Conservation (phyloP, 1,139 yeast genomes). For the Lodderomyces parapsilosis region DNA sequence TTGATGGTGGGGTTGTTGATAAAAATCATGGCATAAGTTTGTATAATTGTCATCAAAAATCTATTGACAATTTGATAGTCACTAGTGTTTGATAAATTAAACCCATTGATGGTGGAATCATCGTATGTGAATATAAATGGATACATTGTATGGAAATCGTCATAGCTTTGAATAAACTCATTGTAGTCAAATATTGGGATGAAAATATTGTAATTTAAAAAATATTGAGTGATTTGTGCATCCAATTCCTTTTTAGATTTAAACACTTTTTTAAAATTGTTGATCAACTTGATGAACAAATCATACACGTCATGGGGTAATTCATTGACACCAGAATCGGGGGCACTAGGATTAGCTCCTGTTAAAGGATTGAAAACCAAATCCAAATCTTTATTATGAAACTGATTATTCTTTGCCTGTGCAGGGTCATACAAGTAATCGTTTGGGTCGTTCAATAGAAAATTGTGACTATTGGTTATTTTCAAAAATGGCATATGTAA, state of each 20-base stretch:
- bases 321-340: slow-evolving; percentile 16
- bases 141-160: slow-evolving; percentile 56
- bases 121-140: slow-evolving; percentile 52
- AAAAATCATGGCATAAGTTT: slow-evolving; percentile 47
- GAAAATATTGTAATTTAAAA: slow-evolving; percentile 55
- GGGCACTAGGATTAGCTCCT: slow-evolving; percentile 15
- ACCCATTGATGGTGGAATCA: slow-evolving; percentile 50
- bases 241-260: slow-evolving; percentile 48
- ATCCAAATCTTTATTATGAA: slow-evolving; percentile 42
- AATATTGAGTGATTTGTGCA: slow-evolving; percentile 51
- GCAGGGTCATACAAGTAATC: slow-evolving; percentile 46
- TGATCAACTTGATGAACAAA: slow-evolving; percentile 44
- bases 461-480: slow-evolving; percentile 48
- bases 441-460: slow-evolving; percentile 43
- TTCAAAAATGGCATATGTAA: slow-evolving; percentile 47
- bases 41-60: slow-evolving; percentile 46
- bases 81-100: slow-evolving; percentile 45
- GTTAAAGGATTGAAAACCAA: slow-evolving; percentile 46
- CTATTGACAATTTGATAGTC: slow-evolving; percentile 53
- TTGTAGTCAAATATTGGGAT: slow-evolving; percentile 64
- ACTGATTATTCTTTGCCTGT: slow-evolving; percentile 36
- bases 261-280: slow-evolving; percentile 47
- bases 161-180: slow-evolving; percentile 55
- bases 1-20: slow-evolving; percentile 49
- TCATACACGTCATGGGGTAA: slow-evolving; percentile 46